Base-by-base conservation (phyloP, 768 basidiomycete species). In the Wakefieldia striispora region DNA sequence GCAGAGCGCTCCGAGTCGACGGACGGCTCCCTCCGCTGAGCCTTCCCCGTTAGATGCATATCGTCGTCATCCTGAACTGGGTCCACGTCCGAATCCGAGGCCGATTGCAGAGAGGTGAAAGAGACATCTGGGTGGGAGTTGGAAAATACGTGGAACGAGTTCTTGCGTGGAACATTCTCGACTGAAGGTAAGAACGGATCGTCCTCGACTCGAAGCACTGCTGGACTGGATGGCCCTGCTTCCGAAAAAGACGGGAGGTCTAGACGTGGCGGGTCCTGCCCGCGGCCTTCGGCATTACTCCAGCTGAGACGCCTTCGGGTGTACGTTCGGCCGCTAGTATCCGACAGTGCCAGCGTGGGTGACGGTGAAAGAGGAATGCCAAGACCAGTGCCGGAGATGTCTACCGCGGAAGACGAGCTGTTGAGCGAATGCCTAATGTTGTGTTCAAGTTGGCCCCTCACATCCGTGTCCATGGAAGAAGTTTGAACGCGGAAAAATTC, bases 291-390 rank as follows among this genome's bases (percentile, higher is more conserved):
- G 38, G 71, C 55, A 20, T 68, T 64, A 20, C 79, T 78, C 82
- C 85, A 82, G 59, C 84, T 86, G 2, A 73, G 65, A 49, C 85
- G 74, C 43, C 83, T 70, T 53, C 83, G 75, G 33, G 83, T 61
- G 54, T 72, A 59, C 13, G 62, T 55, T 21, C 46, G 58, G 45
- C 45, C 65, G 41, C 39, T 34, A 3, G 72, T 71, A 50, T 77
- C 74, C 2, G 65, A 58, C 14, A 66, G 60, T 5, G 44, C 49
- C 34, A 68, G 50, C 7, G 80, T 72, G n/a, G 83, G 81, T 11
- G 83, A 82, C 33, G 75, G 63, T 14, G 82, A 81, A 19, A 68
- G 70, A 36, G 75, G 71, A 46, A 49, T 59, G 50, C 64, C 67
- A 49, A 81, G 64, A 24, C 76, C 76, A 4, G 76, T 70, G n/a